phyloP scores from a whole-genome alignment of 768 basidiomycete species.

The Tubosaeta sp. region DNA sequence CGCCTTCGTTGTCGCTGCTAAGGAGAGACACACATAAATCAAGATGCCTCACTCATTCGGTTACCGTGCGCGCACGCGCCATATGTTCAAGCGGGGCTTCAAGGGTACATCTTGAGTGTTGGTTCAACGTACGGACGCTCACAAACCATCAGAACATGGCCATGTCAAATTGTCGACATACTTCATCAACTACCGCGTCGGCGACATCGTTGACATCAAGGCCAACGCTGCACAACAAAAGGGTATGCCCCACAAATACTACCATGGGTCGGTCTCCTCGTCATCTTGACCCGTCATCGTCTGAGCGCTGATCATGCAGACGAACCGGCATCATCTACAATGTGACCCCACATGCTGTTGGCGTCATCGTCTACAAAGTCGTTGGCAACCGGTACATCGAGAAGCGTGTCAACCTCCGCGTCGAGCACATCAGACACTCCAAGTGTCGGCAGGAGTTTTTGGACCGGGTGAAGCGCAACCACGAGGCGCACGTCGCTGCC shows the following conservation, averaged over 20 bases:
- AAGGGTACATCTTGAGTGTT: slow-evolving; percentile 60
- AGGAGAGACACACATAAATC: slow-evolving; percentile 39
- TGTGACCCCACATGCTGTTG: slow-evolving; percentile 90
- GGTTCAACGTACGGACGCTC: slow-evolving; percentile 10
- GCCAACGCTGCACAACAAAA: slow-evolving; percentile 99
- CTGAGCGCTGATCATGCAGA: slow-evolving; percentile 37
- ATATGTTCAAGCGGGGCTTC: slow-evolving; percentile 99
- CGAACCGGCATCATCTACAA: slow-evolving; percentile 99
- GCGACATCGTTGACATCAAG: slow-evolving; percentile 99
- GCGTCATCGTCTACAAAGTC: slow-evolving; percentile 96
- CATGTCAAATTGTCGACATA: slow-evolving; percentile 87
- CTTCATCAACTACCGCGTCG: slow-evolving; percentile 89
- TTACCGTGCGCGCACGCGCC: slow-evolving; percentile 99
- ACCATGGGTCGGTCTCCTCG: slow-evolving; percentile 74
- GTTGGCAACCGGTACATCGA: slow-evolving; percentile 99
- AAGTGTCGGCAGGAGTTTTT: slow-evolving; percentile 98
- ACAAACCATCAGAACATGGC: slow-evolving; percentile 66
- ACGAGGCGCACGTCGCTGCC: slow-evolving; percentile 74
- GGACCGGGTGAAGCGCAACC: slow-evolving; percentile 92
- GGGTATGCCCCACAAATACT: slow-evolving; percentile 99
- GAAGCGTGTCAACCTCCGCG: slow-evolving; percentile 97
- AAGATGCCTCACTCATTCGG: slow-evolving; percentile 99
- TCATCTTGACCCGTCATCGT: not conserved
- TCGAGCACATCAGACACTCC: slow-evolving; percentile 95
- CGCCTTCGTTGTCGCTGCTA: slow-evolving; percentile 12